phyloP scores from a whole-genome alignment of 495 filamentous ascomycete genomes.

The Penicillium canescens region DNA sequence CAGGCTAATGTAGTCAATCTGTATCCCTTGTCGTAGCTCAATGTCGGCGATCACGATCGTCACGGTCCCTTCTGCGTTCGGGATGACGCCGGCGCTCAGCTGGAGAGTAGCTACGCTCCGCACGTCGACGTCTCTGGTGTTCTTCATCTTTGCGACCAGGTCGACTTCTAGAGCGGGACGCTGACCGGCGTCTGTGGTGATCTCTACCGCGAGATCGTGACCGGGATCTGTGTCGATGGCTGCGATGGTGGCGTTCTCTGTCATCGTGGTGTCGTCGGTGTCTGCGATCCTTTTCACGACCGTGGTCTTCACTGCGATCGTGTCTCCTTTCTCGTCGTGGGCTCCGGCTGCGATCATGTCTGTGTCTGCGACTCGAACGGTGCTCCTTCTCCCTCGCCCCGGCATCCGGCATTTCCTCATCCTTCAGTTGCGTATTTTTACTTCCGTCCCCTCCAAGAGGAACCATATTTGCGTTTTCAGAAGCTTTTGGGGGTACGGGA shows the following conservation, averaged over 20 bases:
- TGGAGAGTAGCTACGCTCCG: constrained; percentile 33
- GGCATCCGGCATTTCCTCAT: constrained; percentile 23
- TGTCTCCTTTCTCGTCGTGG: constrained; percentile 30
- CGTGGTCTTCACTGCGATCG: constrained; percentile 31
- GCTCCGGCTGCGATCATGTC: constrained; percentile 35
- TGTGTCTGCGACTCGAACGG: constrained; percentile 27
- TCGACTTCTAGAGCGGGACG: constrained; percentile 35
- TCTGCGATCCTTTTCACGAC: constrained; percentile 37
- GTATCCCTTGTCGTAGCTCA: constrained; percentile 9
- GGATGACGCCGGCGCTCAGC: constrained; percentile 26
- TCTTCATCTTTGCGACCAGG: constrained; percentile 29
- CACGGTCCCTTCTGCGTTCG: constrained; percentile 27
- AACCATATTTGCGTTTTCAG: constrained; percentile 43
- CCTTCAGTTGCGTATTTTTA: constrained; percentile 14
- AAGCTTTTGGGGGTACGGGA: constrained; percentile 54
- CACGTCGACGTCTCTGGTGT: constrained; percentile 17
- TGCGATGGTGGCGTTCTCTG: constrained; percentile 27
- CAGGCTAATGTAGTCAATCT: constrained; percentile 8
- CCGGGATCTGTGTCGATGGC: constrained; percentile 34
- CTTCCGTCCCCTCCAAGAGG: constrained; percentile 37
- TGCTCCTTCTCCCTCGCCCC: constrained; percentile 23
- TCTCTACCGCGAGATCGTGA: constrained; percentile 34
- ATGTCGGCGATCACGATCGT: constrained; percentile 24
- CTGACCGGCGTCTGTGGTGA: constrained; percentile 22
- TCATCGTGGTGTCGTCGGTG: constrained; percentile 37